A percentile compares a stretch with the other conserved stretches of the same genome.
These are phyloP conservation scores for Melaleuca quinquenervia DNA, from an alignment of 345 rosid genomes.

Conservation along the genomic window DNA sequence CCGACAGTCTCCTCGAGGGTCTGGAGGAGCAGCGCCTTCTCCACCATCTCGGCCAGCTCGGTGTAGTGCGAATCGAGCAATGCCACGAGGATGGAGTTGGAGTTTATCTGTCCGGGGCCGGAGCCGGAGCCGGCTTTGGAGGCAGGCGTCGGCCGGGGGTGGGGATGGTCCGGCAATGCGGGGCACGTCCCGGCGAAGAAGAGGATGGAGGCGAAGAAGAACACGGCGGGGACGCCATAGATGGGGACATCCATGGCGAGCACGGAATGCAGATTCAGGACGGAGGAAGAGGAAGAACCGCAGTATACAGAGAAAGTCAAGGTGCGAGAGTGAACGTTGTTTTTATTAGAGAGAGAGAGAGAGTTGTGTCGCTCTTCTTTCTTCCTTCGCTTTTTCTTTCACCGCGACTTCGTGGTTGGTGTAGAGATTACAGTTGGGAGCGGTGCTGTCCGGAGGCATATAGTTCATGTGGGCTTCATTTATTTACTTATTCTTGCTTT, in stretches of 20 bases:
- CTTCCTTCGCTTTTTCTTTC: background rate
- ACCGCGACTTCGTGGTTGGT: background rate
- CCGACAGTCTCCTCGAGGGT: conserved; percentile 36
- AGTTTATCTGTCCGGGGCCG: conserved; percentile 21
- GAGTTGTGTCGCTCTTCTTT: background rate
- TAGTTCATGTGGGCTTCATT: background rate
- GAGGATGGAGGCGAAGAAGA: background rate
- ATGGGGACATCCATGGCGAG: conserved; percentile 7
- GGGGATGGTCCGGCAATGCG: conserved; percentile 10
- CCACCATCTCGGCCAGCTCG: conserved; percentile 40
- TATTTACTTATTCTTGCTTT: no score
- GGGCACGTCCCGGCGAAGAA: background rate
- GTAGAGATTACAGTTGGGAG: background rate
- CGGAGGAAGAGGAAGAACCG: background rate
- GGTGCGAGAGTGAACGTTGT: background rate
- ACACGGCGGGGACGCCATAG: background rate
- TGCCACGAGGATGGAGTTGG: conserved; percentile 47
- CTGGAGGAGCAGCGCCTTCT: conserved; percentile 43
- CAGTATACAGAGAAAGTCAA: background rate
- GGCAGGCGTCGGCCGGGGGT: background rate
- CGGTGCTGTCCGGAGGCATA: background rate
- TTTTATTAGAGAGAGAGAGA: background rate
- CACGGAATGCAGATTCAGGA: conserved; percentile 2
- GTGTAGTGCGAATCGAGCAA: conserved; percentile 54
- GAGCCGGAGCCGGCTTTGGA: background rate